Base-by-base conservation (phyloP, 352 stramenopile species). In the Thalassiosira hispida region DNA sequence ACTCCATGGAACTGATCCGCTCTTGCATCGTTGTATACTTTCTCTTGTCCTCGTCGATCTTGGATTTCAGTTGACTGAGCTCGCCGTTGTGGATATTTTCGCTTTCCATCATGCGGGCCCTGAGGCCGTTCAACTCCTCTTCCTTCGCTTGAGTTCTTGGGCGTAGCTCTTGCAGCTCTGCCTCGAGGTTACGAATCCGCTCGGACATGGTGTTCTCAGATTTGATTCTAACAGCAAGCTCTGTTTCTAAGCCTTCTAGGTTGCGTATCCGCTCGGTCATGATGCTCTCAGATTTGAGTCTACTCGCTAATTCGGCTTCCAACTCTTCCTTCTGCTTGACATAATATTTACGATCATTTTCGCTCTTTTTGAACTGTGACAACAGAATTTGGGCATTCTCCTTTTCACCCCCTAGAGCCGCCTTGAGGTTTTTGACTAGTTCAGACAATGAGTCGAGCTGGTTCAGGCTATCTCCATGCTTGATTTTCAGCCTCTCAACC, bases 281-380 rank as follows among this genome's bases (percentile, higher is more conserved):
- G 20, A 51, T 20, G 46, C 52, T 70, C 31, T 80, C 64, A 18
- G 64, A 77, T 66, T 78, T 31, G 12, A 57, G 22, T 16, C 52
- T 68, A 29, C 65, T 67, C 33, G 55, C 59, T 6, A 84, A 14
- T 40, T 77, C 59, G 0, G 35, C 64, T 63, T 77, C 38, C 0
- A 84, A 44, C 35, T 63, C 35, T 55, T 40, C 49, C 25, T 77
- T 84, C 53, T 74, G 55, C 29, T 59, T 62, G 0, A 63, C n/a
- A 31, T 27, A 16, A 42, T 56, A 27, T 46, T 77, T 76, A 25
- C 77, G 55, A 20, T 84, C 65, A 29, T 70, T 59, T 40, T 84
- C 77, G 51, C 77, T 84, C 16, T 76, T 70, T 35, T 77, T 77
- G 57, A 84, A 84, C 46, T 84, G 77, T 59, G 70, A 76, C 20